Evolutionary conservation across 2,329 filamentous ascomycete genomes (phyloP), one percentile per base, ranked within the genome.

Genomic region (Fusarium clavum): DNA sequence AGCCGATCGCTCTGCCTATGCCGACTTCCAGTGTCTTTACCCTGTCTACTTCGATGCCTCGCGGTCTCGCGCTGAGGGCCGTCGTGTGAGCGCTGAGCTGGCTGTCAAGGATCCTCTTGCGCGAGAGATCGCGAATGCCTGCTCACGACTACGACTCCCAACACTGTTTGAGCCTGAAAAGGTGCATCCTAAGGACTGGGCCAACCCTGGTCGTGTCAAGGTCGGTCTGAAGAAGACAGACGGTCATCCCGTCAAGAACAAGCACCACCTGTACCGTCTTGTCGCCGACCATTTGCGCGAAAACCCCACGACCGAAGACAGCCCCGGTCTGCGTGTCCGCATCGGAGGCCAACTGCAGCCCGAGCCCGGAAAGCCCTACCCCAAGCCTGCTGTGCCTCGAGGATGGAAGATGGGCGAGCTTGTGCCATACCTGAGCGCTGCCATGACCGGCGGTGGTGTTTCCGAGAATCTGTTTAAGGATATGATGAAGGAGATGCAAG

Each of bases 141-240:
- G 92, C 80, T 90, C 90, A 44, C 82, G 86, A 47, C 86, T 97
- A 64, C 88, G 91, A 30, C 83, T 94, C 38, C 86, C 88, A 67
- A 90, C 91, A 45, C 90, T 96, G 10, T 92, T 98, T 79, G 96
- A 99, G 83, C 93, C 94, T 2, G 92, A 92, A 77, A 97, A 97
- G 84, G 87, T 90, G 65, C 96, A 99, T 81, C 96, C 96, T 9
- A 95, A 96, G 82, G 96, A 99, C 84, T 99, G 96, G 96, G 91
- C 92, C 60, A 99, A 99, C 83, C 96, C 96, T 14, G 96, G 96
- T 6, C 87, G 96, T 63, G 93, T 98, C 69, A 90, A 93, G 73
- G 89, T 98, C 52, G 83, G 91, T 76, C 83, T 98, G 79, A 82
- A 79, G 70, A 74, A 64, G 63, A 71, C 69, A 48, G 57, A 74